Conservation (phyloP, 1,284 basidiomycete species). For the Malassezia psittaci region DNA sequence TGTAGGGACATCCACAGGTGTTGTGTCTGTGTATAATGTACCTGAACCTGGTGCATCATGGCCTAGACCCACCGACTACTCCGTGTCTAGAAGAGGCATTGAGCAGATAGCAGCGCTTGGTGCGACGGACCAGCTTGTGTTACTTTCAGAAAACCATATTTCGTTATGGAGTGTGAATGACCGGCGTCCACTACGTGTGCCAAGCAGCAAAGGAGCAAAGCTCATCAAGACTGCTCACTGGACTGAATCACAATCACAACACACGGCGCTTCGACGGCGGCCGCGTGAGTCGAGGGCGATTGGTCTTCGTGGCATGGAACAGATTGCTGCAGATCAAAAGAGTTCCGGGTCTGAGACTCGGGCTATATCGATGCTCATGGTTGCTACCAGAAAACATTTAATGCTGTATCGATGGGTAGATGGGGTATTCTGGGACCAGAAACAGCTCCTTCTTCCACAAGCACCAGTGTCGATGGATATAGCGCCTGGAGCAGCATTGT, state of each 20-base stretch:
- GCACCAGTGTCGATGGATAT: constrained; percentile 62
- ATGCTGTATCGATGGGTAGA: constrained; percentile 75
- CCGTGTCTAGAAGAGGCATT: constrained; percentile 1
- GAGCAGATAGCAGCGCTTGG: constrained; percentile 6
- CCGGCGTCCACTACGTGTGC: background rate
- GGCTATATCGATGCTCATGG: constrained; percentile 61
- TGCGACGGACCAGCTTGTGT: background rate
- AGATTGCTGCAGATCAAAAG: constrained; percentile 13
- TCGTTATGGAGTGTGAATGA: background rate
- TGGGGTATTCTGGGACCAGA: constrained; percentile 64
- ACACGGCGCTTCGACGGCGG: background rate
- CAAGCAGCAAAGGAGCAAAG: background rate
- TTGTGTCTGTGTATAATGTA: constrained; percentile 20
- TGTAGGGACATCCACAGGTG: constrained; percentile 27
- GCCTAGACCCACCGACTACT: background rate
- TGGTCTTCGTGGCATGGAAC: constrained; percentile 18
- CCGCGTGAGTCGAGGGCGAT: constrained; percentile 1
- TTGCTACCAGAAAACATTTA: constrained; percentile 75
- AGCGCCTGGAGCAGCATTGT: constrained; percentile 48
- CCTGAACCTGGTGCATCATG: constrained; percentile 6
- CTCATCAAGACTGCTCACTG: background rate
- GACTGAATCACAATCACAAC: background rate
- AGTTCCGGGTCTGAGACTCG: background rate
- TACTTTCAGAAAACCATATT: background rate
- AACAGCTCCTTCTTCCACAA: constrained; percentile 70